These are phyloP conservation scores for Talaromyces pinophilus DNA, from an alignment of 2,329 filamentous ascomycete species.

Conservation along the genomic window DNA sequence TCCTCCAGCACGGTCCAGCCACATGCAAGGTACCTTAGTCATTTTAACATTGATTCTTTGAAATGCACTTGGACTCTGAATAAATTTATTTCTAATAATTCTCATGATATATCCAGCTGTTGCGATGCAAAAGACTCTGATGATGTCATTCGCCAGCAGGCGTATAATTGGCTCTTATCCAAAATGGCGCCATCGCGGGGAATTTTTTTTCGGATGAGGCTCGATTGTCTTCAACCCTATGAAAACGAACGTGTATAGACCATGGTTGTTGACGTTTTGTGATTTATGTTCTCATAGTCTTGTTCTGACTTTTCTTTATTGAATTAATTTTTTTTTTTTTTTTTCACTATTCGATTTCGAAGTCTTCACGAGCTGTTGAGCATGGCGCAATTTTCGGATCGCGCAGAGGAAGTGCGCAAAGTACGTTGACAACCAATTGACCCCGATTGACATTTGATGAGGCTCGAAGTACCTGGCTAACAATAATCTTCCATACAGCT, in stretches of 20 bases:
- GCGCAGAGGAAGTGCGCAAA: slow-evolving; percentile 45
- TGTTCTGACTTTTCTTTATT: background rate
- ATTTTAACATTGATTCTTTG: background rate
- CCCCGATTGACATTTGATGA: background rate
- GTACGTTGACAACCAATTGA: slow-evolving; percentile 36
- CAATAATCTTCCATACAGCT: slow-evolving; percentile 31
- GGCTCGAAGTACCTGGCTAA: background rate
- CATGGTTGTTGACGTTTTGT: background rate
- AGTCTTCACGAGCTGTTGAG: background rate
- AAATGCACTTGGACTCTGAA: background rate
- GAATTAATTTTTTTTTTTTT: background rate
- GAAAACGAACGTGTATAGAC: too few relatives aligned
- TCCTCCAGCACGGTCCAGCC: background rate
- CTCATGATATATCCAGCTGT: background rate
- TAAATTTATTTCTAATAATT: too few relatives aligned
- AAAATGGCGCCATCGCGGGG: slow-evolving; percentile 24
- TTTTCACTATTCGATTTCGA: background rate
- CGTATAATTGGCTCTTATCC: slow-evolving; percentile 10
- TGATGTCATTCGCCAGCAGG: slow-evolving; percentile 18
- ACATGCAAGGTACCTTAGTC: background rate
- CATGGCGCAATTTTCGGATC: slow-evolving; percentile 27
- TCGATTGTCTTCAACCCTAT: background rate
- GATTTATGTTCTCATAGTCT: background rate
- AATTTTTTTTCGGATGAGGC: slow-evolving; percentile 16
- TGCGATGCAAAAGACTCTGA: background rate